These are phyloP conservation scores for Takashimella koratensis DNA, from an alignment of 1,284 basidiomycete species.

Conservation along the genomic window DNA sequence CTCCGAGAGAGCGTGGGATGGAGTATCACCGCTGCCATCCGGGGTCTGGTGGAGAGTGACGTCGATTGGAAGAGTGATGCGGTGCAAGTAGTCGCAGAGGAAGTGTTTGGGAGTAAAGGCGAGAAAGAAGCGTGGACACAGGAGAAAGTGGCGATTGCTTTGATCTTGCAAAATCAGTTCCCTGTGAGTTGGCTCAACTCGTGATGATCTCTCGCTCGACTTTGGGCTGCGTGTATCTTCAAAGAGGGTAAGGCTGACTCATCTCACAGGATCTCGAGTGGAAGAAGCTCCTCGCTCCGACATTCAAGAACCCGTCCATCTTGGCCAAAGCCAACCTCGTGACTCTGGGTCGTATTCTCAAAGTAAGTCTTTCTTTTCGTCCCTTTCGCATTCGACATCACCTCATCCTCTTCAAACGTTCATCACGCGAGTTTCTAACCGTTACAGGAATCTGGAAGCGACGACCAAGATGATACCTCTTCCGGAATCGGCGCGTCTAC, in stretches of 20 bases:
- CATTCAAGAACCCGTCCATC: constrained; percentile 72
- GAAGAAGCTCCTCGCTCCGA: constrained; percentile 64
- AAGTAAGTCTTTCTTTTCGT: constrained; percentile 57
- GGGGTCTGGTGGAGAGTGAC: constrained; percentile 58
- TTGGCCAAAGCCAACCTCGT: constrained; percentile 63
- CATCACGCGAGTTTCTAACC: too few species aligned
- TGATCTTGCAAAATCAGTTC: constrained; percentile 62
- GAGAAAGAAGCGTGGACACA: constrained; percentile 68
- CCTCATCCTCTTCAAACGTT: too few species aligned
- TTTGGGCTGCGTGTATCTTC: too few species aligned
- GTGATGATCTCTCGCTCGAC: too few species aligned
- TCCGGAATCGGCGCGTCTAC: constrained; percentile 37
- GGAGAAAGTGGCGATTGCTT: constrained; percentile 78
- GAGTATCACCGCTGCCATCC: constrained; percentile 64
- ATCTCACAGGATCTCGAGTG: constrained; percentile 61
- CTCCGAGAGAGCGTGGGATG: constrained; percentile 88
- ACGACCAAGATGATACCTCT: constrained; percentile 38
- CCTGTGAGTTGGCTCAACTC: constrained; percentile 52
- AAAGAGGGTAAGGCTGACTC: too few species aligned
- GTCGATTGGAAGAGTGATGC: constrained; percentile 72
- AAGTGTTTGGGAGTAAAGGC: constrained; percentile 56
- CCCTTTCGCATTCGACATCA: neutral
- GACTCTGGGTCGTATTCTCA: constrained; percentile 72
- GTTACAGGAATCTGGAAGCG: constrained; percentile 33
- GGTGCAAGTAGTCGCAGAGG: constrained; percentile 55